Conservation (phyloP, 768 basidiomycete species). For the Mycena alexandri region DNA sequence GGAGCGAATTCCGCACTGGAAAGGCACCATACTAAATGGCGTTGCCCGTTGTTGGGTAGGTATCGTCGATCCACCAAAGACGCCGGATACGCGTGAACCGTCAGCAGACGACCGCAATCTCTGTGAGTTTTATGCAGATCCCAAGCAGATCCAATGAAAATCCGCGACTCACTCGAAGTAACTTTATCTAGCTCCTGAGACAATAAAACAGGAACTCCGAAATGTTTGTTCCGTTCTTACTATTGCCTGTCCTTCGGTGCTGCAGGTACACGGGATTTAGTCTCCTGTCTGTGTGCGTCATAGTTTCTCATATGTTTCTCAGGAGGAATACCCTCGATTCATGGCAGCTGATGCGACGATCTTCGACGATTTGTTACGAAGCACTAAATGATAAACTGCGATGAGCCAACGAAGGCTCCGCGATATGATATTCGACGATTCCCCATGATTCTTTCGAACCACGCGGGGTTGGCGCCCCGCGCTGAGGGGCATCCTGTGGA, state of each 20-base stretch:
- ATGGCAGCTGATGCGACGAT: slow-evolving; percentile 12
- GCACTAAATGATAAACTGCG: background rate
- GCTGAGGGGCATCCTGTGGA: too few relatives aligned
- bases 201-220: slow-evolving; percentile 22
- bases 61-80: slow-evolving; percentile 5
- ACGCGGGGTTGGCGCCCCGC: too few relatives aligned
- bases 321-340: slow-evolving; percentile 30
- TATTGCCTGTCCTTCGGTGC: slow-evolving; percentile 31
- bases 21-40: slow-evolving; percentile 23
- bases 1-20: slow-evolving; percentile 28
- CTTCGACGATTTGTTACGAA: slow-evolving; percentile 6
- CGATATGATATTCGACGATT: background rate
- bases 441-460: too few relatives aligned
- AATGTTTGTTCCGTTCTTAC: slow-evolving; percentile 24
- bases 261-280: slow-evolving; percentile 12
- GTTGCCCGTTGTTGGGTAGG: slow-evolving; percentile 25
- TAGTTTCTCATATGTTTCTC: background rate
- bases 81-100: slow-evolving; percentile 1
- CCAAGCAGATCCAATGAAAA: too few relatives aligned
- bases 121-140: too few relatives aligned
- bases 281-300: background rate
- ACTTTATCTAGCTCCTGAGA: background rate
- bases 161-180: background rate
- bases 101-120: background rate
- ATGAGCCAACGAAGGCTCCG: background rate